Base-by-base conservation (phyloP, 192 early-diverging fungal genomes). In the Rhizophagus sp. region DNA sequence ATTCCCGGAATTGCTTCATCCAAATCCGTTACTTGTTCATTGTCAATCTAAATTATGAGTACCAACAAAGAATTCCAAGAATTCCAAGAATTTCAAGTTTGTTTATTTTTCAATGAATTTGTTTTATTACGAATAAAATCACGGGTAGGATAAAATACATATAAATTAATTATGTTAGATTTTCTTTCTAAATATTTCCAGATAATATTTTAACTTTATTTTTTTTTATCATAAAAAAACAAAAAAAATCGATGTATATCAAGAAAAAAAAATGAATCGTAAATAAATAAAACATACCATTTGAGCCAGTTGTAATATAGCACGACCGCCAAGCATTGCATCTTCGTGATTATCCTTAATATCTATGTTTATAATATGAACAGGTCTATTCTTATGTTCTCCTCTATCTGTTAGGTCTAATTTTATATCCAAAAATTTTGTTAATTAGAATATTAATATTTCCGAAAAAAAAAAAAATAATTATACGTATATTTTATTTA, bases 301-400 rank as follows among this genome's bases (percentile, higher is more conserved):
- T 76, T 91, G 81, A 11, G 93, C 96, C 62, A 99, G 83, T 80
- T 95, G 88, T 36, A 95, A 79, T 49, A 99, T 96, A 33, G 94
- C 91, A 79, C 92, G 87, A 10, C 94, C 97, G 5, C 97, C 97
- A 0, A 95, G 80, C 24, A 88, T 81, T 0, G 97, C 96, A 78
- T 97, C 95, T 79, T 93, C 90, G 62, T 95, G 92, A 85, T 96
- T 99, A 83, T 99, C 97, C 78, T 94, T 94, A 81, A 98, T 99
- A 44, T 98, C 97, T 5, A 99, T 89, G 77, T 99, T 99, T 75
- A 99, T 92, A 3, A 99, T 90, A 88, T 99, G 97, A 0, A 96
- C 92, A 1, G 93, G 92, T 64, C 84, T 82, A 75, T 90, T 96
- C 41, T 89, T 83, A 4, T 87, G 72, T 27, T 93, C 90, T 2